Conservation (phyloP, 78 protist species). For the Dictyostelium brefeldianum region DNA sequence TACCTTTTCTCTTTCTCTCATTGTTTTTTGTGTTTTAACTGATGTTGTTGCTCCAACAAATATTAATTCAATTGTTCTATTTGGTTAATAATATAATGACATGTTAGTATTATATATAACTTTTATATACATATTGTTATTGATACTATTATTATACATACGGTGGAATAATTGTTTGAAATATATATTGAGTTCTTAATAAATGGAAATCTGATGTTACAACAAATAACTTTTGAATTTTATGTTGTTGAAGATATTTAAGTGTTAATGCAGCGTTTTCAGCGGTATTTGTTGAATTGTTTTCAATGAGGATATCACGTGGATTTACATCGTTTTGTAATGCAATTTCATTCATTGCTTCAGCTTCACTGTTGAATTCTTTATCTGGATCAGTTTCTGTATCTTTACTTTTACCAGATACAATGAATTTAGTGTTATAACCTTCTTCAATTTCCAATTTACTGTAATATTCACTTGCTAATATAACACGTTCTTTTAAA, state of each 20-base stretch:
- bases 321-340: background rate
- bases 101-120: too few relatives aligned
- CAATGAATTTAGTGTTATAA: background rate
- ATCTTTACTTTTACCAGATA: slow-evolving; percentile 60
- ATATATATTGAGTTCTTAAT: slow-evolving; percentile 57
- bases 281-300: slow-evolving; percentile 49
- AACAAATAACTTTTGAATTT: slow-evolving; percentile 5
- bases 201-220: slow-evolving; percentile 63
- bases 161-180: slow-evolving; percentile 63
- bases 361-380: slow-evolving; percentile 53
- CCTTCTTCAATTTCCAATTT: slow-evolving; percentile 15
- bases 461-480: slow-evolving; percentile 1
- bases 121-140: background rate
- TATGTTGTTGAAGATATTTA: background rate
- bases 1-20: background rate
- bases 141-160: background rate
- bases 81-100: too few relatives aligned
- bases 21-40: background rate
- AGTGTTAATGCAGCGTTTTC: slow-evolving; percentile 54
- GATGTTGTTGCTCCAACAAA: slow-evolving; percentile 29
- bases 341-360: slow-evolving; percentile 37
- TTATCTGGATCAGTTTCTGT: background rate
- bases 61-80: slow-evolving; percentile 7
- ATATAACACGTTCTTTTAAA: slow-evolving; percentile 52
- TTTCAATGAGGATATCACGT: slow-evolving; percentile 19